phyloP scores from a whole-genome alignment of 108 stramenopile species.

The Nitzschia sp. region DNA sequence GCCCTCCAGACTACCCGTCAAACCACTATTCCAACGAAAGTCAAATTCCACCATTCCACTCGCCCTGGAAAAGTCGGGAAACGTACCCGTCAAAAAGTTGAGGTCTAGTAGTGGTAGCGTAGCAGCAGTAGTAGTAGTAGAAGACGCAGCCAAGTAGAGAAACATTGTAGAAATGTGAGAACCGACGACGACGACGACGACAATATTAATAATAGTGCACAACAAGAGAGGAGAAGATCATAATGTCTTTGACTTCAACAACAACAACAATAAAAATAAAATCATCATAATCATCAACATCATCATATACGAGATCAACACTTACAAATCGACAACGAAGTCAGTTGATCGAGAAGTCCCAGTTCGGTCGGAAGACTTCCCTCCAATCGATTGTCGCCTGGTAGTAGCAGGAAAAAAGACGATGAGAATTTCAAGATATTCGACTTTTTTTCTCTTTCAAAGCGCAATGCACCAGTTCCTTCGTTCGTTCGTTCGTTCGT shows the following conservation, averaged over 20 bases:
- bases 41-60: not conserved
- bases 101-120: too few relatives aligned
- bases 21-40: not conserved
- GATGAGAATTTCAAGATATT: not conserved
- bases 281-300: too few relatives aligned
- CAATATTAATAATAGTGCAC: too few relatives aligned
- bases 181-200: not conserved
- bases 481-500: not conserved
- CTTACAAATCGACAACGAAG: not conserved
- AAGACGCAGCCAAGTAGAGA: too few relatives aligned
- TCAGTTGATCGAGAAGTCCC: not conserved
- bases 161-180: not conserved
- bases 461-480: not conserved
- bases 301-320: too few relatives aligned
- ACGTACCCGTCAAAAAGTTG: not conserved
- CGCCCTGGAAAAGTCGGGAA: not conserved
- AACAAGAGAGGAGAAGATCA: not conserved
- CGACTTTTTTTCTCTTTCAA: not conserved
- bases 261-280: not conserved
- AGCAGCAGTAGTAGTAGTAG: too few relatives aligned
- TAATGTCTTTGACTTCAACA: not conserved
- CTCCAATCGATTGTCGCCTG: not conserved
- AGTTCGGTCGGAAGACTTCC: not conserved
- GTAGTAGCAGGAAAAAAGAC: not conserved
- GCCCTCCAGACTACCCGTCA: too few relatives aligned